Base-by-base conservation (phyloP, 2,329 filamentous ascomycete species). In the Hysterium pulicare region DNA sequence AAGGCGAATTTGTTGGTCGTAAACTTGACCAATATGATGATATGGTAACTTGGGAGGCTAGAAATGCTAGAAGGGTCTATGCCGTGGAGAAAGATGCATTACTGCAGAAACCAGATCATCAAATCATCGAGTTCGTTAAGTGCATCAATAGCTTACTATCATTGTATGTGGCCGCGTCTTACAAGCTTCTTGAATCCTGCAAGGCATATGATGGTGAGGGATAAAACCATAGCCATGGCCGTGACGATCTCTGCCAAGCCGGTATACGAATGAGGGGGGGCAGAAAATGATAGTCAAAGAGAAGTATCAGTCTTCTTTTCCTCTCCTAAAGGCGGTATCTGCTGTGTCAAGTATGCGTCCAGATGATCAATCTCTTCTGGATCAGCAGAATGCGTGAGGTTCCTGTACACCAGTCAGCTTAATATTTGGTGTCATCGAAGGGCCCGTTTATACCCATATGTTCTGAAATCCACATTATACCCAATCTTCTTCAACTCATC, bases 301-400 rank as follows among this genome's bases (percentile, higher is more conserved):
- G 54, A 53, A 4, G 49, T 50, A 3, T 61, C 59, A 2, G 49
- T 38, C 34, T 56, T 55, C 40, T 57, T 55, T 23, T 41, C 46
- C 26, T 62, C 71, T 7, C 67, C 71, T 33, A 76, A 59, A 2
- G 71, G 55, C 3, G 78, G 76, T 38, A 84, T 69, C 16, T 71
- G 62, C 53, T 74, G 69, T 37, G 72, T 70, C 38, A 84, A 67
- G 59, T 80, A 85, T 32, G 68, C 66, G 68, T 93, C 88, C 15
- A 96, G 73, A 54, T 95, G 86, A 48, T 93, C 80, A 41, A 96
- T 81, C 71, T 96, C 91, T 48, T 85, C 73, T 4, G 82, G 75
- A 53, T 83, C 83, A 2, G 89, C 89, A 4, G 83, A 86, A 64
- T 97, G 91, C 11, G 74, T 74, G 61, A 96, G 78, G 9, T 78